Conservation (phyloP, 177 flowering plant species). For the Vitis hybrid region DNA sequence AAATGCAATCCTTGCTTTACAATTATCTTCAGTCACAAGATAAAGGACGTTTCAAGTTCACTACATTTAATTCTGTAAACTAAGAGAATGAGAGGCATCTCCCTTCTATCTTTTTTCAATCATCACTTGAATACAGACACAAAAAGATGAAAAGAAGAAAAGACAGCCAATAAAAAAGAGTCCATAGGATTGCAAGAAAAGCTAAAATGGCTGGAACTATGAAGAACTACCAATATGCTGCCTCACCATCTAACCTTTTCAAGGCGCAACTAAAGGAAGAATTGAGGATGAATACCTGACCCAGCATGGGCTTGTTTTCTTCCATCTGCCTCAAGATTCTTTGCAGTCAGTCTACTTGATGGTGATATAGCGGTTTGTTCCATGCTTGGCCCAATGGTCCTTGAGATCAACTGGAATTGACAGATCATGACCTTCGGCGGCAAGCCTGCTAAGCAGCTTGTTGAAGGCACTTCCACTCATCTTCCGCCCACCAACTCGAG, state of each 20-base stretch:
- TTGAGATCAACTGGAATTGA: slow-evolving; percentile 79
- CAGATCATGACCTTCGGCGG: slow-evolving; percentile 83
- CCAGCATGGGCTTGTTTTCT: neutral
- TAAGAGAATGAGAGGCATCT: neutral
- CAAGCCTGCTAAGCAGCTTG: slow-evolving; percentile 79
- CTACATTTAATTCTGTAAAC: no score
- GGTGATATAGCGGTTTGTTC: slow-evolving; percentile 93
- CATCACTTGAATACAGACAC: no score
- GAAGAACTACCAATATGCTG: no score
- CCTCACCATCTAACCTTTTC: no score
- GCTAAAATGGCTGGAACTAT: no score
- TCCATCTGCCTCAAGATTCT: neutral
- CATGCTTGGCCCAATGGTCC: slow-evolving; percentile 96
- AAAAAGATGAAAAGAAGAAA: no score
- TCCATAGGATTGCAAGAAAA: no score
- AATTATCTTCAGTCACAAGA: slow-evolving; percentile 1
- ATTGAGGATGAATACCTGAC: slow-evolving; percentile 6
- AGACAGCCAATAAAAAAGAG: no score
- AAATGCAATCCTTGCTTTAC: slow-evolving; percentile 8
- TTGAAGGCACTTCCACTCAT: slow-evolving; percentile 94
- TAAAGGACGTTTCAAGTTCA: no score
- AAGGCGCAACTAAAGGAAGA: neutral
- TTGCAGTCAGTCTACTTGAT: slow-evolving; percentile 53
- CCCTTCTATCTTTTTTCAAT: no score
- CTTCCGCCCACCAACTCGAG: slow-evolving; percentile 87